Percentiles rank a stretch among this genome's conserved stretches.
phyloP scores from a whole-genome alignment of 1,139 yeast genomes.

The Magnusiomyces ingens region DNA sequence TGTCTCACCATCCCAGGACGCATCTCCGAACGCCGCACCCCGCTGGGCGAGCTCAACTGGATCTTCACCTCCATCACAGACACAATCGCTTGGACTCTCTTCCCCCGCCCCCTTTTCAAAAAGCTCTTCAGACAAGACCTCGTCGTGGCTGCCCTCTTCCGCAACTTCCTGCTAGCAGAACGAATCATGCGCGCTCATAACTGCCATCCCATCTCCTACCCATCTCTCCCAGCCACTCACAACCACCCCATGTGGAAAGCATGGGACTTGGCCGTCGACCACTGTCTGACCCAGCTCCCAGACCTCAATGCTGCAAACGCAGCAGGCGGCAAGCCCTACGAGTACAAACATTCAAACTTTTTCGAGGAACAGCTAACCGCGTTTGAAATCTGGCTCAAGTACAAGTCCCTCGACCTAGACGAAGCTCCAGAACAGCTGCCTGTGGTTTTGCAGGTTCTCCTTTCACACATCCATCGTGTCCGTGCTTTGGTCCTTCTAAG shows the following conservation, averaged over 20 bases:
- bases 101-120: slow-evolving; percentile 83
- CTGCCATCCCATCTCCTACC: slow-evolving; percentile 93
- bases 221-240: slow-evolving; percentile 78
- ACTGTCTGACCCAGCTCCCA: slow-evolving; percentile 58
- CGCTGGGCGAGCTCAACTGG: slow-evolving; percentile 95
- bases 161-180: slow-evolving; percentile 86
- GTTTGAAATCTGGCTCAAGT: slow-evolving; percentile 91
- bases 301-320: slow-evolving; percentile 32
- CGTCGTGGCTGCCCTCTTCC: slow-evolving; percentile 92
- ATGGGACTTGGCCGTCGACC: slow-evolving; percentile 97
- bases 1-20: slow-evolving; percentile 72
- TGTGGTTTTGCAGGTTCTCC: slow-evolving; percentile 80
- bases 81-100: slow-evolving; percentile 94
- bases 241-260: slow-evolving; percentile 96
- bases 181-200: slow-evolving; percentile 90
- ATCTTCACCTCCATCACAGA: slow-evolving; percentile 97
- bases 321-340: slow-evolving; percentile 31
- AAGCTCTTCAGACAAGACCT: slow-evolving; percentile 88
- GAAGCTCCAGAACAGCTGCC: slow-evolving; percentile 95
- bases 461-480: slow-evolving; percentile 90
- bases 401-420: slow-evolving; percentile 62
- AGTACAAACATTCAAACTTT: slow-evolving; percentile 84
- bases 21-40: slow-evolving; percentile 86
- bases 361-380: slow-evolving; percentile 96
- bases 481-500: slow-evolving; percentile 81